phyloP scores from a whole-genome alignment of 352 stramenopile genomes.

The Phytophthora sansomeana region DNA sequence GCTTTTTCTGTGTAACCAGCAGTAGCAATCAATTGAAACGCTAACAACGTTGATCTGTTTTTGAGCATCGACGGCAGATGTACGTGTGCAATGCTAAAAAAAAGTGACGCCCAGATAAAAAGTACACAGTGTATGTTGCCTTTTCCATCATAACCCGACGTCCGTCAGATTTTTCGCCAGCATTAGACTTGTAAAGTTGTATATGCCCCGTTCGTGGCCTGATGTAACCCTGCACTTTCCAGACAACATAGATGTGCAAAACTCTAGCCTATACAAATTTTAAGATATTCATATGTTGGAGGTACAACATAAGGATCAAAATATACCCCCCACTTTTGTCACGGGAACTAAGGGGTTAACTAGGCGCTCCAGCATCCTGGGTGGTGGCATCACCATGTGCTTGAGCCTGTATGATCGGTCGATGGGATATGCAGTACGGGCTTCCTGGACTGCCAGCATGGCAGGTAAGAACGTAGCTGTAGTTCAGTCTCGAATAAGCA shows the following conservation, averaged over 20 bases:
- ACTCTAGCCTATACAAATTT: constrained; percentile 13
- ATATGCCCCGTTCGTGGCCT: constrained; percentile 2
- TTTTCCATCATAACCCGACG: neutral
- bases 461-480: no score
- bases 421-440: no score
- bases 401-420: no score
- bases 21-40: no score
- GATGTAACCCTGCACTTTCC: neutral
- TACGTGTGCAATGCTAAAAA: constrained; percentile 3
- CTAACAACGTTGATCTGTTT: no score
- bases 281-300: constrained; percentile 21
- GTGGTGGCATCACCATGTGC: no score
- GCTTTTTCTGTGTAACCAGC: no score
- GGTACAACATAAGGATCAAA: constrained; percentile 24
- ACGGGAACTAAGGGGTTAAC: neutral
- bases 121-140: constrained; percentile 6
- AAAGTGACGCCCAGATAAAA: constrained; percentile 1
- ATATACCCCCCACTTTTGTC: constrained; percentile 15
- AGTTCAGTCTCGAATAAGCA: no score
- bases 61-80: neutral
- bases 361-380: no score
- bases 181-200: constrained; percentile 8
- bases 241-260: neutral
- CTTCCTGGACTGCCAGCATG: no score
- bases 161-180: neutral